Conservation (phyloP, 2,329 filamentous ascomycete genomes). For the Gaeumannomyces tritici region DNA sequence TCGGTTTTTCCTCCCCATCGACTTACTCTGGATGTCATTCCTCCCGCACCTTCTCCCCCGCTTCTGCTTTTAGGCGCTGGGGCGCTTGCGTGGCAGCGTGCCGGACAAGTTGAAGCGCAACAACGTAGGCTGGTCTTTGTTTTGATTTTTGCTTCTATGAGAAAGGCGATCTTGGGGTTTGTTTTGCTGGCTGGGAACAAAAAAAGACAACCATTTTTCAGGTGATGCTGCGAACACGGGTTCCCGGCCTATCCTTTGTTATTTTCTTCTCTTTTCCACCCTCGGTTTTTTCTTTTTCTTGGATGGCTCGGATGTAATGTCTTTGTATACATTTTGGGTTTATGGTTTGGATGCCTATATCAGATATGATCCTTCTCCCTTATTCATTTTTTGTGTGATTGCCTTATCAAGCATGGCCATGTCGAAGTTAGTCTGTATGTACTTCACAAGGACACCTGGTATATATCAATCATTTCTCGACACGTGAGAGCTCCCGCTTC, state of each 20-base stretch:
- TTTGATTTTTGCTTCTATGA: not conserved
- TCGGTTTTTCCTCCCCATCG: not conserved
- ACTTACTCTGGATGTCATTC: not conserved
- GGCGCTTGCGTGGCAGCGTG: not conserved
- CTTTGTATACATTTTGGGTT: constrained; percentile 1
- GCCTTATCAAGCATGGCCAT: not conserved
- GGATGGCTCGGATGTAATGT: constrained; percentile 3
- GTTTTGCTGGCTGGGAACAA: constrained; percentile 2
- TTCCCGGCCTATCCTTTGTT: not conserved
- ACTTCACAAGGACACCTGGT: no score
- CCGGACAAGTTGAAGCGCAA: constrained; percentile 3
- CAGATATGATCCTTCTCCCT: not conserved
- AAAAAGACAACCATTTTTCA: constrained; percentile 1
- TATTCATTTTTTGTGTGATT: not conserved
- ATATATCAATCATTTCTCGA: no score
- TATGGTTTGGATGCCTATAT: not conserved
- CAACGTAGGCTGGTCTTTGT: not conserved
- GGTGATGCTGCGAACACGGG: not conserved
- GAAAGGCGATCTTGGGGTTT: constrained; percentile 1
- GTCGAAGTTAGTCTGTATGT: not conserved
- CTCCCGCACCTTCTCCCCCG: not conserved
- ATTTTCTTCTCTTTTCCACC: not conserved
- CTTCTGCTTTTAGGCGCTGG: not conserved
- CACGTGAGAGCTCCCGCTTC: no score
- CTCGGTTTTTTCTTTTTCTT: not conserved